phyloP scores from a whole-genome alignment of 257 asterid genomes.

The Nicotiana tabacum region DNA sequence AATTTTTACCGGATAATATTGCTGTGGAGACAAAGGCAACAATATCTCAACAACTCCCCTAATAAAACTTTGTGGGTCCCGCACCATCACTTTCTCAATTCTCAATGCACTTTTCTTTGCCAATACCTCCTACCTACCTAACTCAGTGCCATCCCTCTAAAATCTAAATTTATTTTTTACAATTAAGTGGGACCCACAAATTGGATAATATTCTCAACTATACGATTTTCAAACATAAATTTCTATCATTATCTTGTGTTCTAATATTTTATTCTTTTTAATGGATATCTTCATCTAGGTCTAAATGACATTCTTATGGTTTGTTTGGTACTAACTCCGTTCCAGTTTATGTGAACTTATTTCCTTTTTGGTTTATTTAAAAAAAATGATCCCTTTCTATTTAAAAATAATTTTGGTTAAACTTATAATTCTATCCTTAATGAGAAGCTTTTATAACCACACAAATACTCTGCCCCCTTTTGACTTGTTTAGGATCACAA shows the following conservation, averaged over 20 bases:
- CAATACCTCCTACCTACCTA: background rate
- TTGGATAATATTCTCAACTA: background rate
- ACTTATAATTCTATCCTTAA: too few species aligned
- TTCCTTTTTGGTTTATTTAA: too few species aligned
- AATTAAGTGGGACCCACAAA: too few species aligned
- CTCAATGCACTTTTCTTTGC: background rate
- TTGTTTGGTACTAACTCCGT: too few species aligned
- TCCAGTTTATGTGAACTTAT: too few species aligned
- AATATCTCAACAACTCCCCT: constrained; percentile 1
- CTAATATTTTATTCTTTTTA: background rate
- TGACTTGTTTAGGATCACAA: too few species aligned
- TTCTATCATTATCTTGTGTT: background rate
- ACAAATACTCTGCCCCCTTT: too few species aligned
- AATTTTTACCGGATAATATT: too few species aligned
- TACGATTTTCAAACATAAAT: background rate
- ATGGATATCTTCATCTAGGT: background rate
- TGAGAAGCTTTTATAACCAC: too few species aligned
- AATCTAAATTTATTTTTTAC: too few species aligned
- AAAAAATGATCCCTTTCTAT: too few species aligned
- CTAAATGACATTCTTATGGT: background rate
- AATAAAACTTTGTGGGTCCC: background rate
- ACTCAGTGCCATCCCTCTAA: background rate
- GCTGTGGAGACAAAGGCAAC: background rate
- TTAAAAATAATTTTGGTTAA: too few species aligned
- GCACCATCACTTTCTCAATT: background rate